Conservation (phyloP, 2,329 filamentous ascomycete genomes). For the Boeremia lycopersici region DNA sequence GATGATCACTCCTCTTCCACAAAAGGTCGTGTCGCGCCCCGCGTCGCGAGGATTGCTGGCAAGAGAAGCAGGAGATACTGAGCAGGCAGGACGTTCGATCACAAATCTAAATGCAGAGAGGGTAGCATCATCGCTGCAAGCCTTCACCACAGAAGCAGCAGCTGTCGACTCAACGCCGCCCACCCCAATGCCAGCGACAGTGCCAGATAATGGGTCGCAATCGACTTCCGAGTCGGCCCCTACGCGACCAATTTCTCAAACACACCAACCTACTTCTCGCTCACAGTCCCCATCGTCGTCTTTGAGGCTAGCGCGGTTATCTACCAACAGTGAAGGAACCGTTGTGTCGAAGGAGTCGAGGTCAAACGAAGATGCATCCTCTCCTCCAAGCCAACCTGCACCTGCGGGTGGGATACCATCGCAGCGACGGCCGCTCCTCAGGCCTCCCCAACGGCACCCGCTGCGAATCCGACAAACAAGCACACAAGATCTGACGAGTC, state of each 20-base stretch:
- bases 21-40: slow-evolving; percentile 25
- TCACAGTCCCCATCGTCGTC: slow-evolving; percentile 4
- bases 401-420: background rate
- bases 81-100: slow-evolving; percentile 32
- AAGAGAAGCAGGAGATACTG: slow-evolving; percentile 16
- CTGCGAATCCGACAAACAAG: slow-evolving; percentile 21
- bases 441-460: slow-evolving; percentile 22
- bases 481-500: slow-evolving; percentile 24
- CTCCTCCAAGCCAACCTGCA: background rate
- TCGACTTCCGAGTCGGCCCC: background rate
- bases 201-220: background rate
- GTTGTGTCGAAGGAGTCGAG: slow-evolving; percentile 2
- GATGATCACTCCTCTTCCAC: slow-evolving; percentile 28
- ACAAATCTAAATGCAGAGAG: slow-evolving; percentile 29
- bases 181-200: slow-evolving; percentile 5
- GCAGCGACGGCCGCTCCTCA: slow-evolving; percentile 9
- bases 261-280: background rate
- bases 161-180: background rate
- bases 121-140: slow-evolving; percentile 26
- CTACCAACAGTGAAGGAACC: slow-evolving; percentile 18
- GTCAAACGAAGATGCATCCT: slow-evolving; percentile 1
- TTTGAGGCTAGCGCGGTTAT: slow-evolving; percentile 1
- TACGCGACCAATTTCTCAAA: background rate
- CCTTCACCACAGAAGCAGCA: slow-evolving; percentile 8
- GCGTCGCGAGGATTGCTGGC: slow-evolving; percentile 18